These are phyloP conservation scores for Ophiostoma triangulosporum DNA, from an alignment of 2,329 filamentous ascomycete genomes.

Conservation along the genomic window DNA sequence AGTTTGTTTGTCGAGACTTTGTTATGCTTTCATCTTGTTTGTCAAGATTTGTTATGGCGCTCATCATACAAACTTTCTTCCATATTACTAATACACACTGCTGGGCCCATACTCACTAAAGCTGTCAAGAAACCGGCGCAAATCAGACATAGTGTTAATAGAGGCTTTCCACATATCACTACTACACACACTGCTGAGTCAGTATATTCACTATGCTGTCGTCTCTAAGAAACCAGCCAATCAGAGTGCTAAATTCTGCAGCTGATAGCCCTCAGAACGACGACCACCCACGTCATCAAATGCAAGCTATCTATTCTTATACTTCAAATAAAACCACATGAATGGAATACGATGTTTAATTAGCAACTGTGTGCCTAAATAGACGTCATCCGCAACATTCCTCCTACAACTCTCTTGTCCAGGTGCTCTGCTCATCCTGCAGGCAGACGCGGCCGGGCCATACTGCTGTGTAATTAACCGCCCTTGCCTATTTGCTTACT, in stretches of 20 bases:
- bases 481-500: not conserved
- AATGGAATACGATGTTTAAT: too few relatives aligned
- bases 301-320: not conserved
- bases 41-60: too few relatives aligned
- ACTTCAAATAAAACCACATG: not conserved
- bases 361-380: not conserved
- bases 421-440: not conserved
- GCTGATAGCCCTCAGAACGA: not conserved
- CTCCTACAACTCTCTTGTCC: not conserved
- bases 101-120: too few relatives aligned
- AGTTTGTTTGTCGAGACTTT: too few relatives aligned
- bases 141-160: not conserved
- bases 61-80: too few relatives aligned
- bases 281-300: conserved; percentile 5
- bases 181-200: not conserved
- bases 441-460: not conserved
- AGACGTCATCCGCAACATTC: not conserved
- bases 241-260: not conserved
- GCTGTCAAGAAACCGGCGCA: too few relatives aligned
- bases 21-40: too few relatives aligned
- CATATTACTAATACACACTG: too few relatives aligned
- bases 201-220: not conserved
- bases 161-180: not conserved
- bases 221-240: not conserved
- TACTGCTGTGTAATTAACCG: not conserved